phyloP scores from a whole-genome alignment of 1,139 yeast species.

The Kurtzmaniella quercitrusa region DNA sequence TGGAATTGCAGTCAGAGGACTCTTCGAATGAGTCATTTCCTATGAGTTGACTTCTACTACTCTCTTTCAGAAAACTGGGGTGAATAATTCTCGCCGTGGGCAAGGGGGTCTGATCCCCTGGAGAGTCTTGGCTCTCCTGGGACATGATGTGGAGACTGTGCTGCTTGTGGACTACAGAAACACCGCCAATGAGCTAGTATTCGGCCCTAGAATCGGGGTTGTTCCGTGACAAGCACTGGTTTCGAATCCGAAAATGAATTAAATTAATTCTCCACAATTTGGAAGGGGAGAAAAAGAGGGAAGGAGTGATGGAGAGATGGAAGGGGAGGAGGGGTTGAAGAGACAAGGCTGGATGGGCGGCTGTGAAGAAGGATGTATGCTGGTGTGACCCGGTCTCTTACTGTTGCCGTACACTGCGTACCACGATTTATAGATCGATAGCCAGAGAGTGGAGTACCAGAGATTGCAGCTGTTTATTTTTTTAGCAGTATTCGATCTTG shows the following conservation, averaged over 20 bases:
- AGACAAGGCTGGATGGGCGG: too few relatives aligned
- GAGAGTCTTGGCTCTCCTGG: background rate
- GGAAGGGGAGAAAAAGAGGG: background rate
- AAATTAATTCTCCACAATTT: background rate
- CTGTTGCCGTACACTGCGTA: too few relatives aligned
- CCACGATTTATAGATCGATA: too few relatives aligned
- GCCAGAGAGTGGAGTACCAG: too few relatives aligned
- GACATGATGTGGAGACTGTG: background rate
- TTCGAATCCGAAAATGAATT: background rate
- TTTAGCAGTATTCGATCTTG: too few relatives aligned
- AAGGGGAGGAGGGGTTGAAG: background rate
- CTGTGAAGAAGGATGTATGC: too few relatives aligned
- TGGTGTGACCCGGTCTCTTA: too few relatives aligned
- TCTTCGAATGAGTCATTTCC: background rate
- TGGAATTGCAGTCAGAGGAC: background rate
- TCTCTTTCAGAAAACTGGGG: slow-evolving; percentile 1
- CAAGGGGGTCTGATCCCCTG: background rate
- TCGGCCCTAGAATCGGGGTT: background rate
- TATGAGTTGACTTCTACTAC: slow-evolving; percentile 1
- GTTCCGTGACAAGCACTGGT: background rate
- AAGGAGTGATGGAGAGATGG: background rate
- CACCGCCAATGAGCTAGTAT: background rate
- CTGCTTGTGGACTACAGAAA: background rate
- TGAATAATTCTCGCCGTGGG: background rate
- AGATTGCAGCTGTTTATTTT: too few relatives aligned